A percentile compares a stretch with the other conserved stretches of the same genome.
Evolutionary conservation across 257 asterid genomes (phyloP).

Genomic region (Lycium barbarum): DNA sequence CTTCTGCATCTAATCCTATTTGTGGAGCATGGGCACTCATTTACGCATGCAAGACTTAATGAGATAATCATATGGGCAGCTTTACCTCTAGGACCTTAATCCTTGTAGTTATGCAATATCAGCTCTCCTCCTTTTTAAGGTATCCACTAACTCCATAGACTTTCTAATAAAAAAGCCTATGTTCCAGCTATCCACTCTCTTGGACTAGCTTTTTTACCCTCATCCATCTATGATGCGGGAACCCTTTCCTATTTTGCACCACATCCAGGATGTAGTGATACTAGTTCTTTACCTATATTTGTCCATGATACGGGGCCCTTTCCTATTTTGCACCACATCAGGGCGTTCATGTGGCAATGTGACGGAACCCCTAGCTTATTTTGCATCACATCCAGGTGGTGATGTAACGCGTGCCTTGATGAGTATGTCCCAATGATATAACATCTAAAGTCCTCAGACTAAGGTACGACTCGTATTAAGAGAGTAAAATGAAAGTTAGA

Average conservation of each 20-base stretch:
- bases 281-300: not conserved
- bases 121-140: not conserved
- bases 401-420: not conserved
- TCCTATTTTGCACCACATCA: conserved; percentile 8
- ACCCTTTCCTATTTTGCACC: not conserved
- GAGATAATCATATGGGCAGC: not conserved
- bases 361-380: not conserved
- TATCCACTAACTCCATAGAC: not conserved
- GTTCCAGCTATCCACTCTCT: not conserved
- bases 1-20: not conserved
- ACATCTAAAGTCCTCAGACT: no score
- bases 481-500: no score
- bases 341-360: not conserved
- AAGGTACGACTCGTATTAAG: no score
- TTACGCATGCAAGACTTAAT: not conserved
- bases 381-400: conserved; percentile 14
- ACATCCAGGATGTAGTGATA: not conserved
- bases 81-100: not conserved
- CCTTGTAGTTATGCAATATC: not conserved
- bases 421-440: conserved; percentile 17
- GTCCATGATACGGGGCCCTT: not conserved
- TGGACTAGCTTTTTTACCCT: conserved; percentile 1
- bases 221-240: not conserved
- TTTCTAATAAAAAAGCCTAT: not conserved
- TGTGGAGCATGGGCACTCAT: not conserved